A percentile compares a stretch with the other conserved stretches of the same genome.
Evolutionary conservation across 1,139 yeast genomes (phyloP).

Genomic region (Magnusiomyces suaveolens): DNA sequence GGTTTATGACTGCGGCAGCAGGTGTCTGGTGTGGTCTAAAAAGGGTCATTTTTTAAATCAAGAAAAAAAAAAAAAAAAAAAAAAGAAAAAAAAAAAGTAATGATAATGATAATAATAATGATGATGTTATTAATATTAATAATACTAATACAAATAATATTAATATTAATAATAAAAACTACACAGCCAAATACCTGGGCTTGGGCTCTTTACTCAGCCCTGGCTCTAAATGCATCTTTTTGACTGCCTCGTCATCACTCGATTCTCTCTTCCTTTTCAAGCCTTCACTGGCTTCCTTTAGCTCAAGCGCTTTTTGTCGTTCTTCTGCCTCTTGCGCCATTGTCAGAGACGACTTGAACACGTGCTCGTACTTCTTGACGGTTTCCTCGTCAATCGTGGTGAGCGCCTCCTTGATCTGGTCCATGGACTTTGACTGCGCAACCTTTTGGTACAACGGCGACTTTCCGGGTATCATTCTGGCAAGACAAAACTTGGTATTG

Average conservation of each 20-base stretch:
- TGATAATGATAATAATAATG: no score
- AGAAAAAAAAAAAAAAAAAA: neutral
- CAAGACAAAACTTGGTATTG: conserved; percentile 71
- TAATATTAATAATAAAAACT: no score
- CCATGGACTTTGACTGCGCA: conserved; percentile 47
- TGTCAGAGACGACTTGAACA: conserved; percentile 1
- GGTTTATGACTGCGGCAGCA: conserved; percentile 79
- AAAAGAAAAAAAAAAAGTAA: neutral
- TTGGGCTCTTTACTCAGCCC: neutral
- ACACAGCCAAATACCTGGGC: neutral
- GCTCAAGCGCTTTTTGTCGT: neutral
- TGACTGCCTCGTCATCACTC: neutral
- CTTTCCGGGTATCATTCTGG: conserved; percentile 75
- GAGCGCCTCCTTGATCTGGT: conserved; percentile 26
- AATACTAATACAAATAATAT: no score
- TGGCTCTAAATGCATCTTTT: neutral
- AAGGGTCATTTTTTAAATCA: conserved; percentile 29
- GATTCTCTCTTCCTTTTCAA: neutral
- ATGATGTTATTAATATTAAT: no score
- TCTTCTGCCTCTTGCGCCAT: neutral
- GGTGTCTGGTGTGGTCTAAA: conserved; percentile 89
- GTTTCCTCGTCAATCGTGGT: neutral
- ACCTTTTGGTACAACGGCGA: conserved; percentile 49
- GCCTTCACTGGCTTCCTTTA: neutral
- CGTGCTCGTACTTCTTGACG: neutral